Evolutionary conservation across 1,284 basidiomycete species (phyloP).

Genomic region (Cystobasidium sp.): DNA sequence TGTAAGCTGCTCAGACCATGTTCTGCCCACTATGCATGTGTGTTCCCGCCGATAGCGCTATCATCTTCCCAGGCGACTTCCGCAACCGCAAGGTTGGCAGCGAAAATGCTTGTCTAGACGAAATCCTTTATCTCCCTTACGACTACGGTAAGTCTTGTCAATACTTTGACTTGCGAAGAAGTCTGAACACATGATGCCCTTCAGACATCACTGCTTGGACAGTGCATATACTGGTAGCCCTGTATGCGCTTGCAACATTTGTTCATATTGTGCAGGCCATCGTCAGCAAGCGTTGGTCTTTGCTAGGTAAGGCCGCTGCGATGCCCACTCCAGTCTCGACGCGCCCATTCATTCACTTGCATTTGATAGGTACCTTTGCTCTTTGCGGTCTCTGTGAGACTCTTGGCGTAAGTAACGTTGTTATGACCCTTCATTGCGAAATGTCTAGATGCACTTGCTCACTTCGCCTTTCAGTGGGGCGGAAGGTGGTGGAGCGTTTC

Average conservation of each 20-base stretch:
- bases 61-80: neutral
- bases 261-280: slow-evolving; percentile 63
- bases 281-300: slow-evolving; percentile 62
- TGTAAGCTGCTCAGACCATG: neutral
- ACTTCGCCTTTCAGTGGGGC: slow-evolving; percentile 47
- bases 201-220: slow-evolving; percentile 54
- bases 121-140: slow-evolving; percentile 13
- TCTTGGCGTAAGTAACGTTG: slow-evolving; percentile 5
- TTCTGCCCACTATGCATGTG: neutral
- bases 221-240: slow-evolving; percentile 58
- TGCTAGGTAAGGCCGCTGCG: slow-evolving; percentile 59
- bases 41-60: neutral
- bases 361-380: slow-evolving; percentile 18
- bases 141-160: neutral
- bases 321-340: too few species aligned
- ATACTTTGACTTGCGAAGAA: neutral
- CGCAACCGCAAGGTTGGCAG: slow-evolving; percentile 9
- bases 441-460: too few species aligned
- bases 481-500: slow-evolving; percentile 45
- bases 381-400: slow-evolving; percentile 2
- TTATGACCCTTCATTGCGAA: neutral
- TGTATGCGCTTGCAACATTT: slow-evolving; percentile 60
- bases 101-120: slow-evolving; percentile 12
- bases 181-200: neutral
- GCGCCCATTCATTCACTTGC: too few species aligned